Evolutionary conservation across 768 basidiomycete species (phyloP), one percentile per base, ranked within the genome.

Genomic region (Thelephora ganbajun): DNA sequence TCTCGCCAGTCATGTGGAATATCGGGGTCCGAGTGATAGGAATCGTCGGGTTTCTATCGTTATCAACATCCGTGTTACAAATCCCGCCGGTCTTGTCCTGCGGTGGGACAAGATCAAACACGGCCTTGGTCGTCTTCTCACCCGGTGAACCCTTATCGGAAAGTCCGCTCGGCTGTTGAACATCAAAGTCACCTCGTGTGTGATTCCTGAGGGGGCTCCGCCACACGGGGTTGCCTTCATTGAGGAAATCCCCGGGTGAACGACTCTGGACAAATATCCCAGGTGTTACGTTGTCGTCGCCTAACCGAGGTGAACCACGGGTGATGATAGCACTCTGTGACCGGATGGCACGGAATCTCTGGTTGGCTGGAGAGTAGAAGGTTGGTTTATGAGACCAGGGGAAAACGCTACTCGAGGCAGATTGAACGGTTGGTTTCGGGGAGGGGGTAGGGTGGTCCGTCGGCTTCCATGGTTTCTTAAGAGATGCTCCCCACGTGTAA

Each of bases 401-500:
- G 54, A 50, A 18, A 14, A 16, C 39, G 22, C 49, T 46, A 20
- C 52, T 35, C 12, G 49, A n/a, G 44, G 48, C 45, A 35, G 79
- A 75, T 57, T 73, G 68, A 1, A 79, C 76, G 35, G 63, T 67
- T 2, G 68, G 72, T 50, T 79, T 67, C 19, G 50, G 69, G 5
- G 54, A 51, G 39, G 47, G 33, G 3, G 44, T 37, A 52, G 14
- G 55, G 11, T 56, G 48, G 42, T 47, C 63, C 63, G 43, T 48
- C 46, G 35, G 59, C 12, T 63, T 66, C 73, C 76, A 75, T 13
- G 73, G 66, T 16, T 60, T 65, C 60, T 72, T 74, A 47, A 70
- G 56, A 1, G 79, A 76, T 9, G 67, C 59, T 1, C 66, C 62
- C 44, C 80, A 73, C 55, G 82, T 77, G 56, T 86, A 79, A 43